Evolutionary conservation across 75 land plant genomes (phyloP), one percentile per base, ranked within the genome.

Genomic region (Pseudotsuga menziesii): DNA sequence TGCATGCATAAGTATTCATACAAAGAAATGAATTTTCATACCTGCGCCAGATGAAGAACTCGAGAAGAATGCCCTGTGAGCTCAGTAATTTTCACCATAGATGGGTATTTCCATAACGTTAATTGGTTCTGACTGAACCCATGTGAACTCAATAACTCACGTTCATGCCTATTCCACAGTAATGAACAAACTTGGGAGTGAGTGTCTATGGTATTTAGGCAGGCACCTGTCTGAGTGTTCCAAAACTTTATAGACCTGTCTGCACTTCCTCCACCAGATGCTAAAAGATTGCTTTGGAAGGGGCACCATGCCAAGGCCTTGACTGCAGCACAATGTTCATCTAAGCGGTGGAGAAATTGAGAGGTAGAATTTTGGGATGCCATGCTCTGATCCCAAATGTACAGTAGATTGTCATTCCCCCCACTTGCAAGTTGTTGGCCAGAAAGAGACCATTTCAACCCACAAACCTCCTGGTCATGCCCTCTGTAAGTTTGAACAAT

Each of bases 241-340:
- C 90, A 89, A 44, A 89, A 87, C 76, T 89, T 89, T 35, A 89
- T 89, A 75, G 84, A 84, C 13, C 78, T 32, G 59, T 89, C 91
- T 29, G 82, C 82, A 17, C 76, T 80, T n/a, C 89, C 91, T n/a
- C 91, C 91, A 32, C 91, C 91, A 52, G 89, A 82, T 29, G 89
- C 89, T 12, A 89, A 71, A 54, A 89, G 62, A 63, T 89, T 87
- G 22, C 87, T 78, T 75, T 93, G 93, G 80, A 89, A 93, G 11
- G 95, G 95, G 74, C 95, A 93, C 95, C 95, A 93, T 13, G 95
- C 91, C 44, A 91, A 80, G 0, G 92, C 94, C 62, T 90, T 91
- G 41, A 91, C 94, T 36, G 94, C 94, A 20, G 88, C 92, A 27
- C 64, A 86, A 74, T 90, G 93, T 23, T 90, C 94, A 52, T 86